Conservation (phyloP, 176 grass and related monocot genomes). For the Pontederia paniculata region DNA sequence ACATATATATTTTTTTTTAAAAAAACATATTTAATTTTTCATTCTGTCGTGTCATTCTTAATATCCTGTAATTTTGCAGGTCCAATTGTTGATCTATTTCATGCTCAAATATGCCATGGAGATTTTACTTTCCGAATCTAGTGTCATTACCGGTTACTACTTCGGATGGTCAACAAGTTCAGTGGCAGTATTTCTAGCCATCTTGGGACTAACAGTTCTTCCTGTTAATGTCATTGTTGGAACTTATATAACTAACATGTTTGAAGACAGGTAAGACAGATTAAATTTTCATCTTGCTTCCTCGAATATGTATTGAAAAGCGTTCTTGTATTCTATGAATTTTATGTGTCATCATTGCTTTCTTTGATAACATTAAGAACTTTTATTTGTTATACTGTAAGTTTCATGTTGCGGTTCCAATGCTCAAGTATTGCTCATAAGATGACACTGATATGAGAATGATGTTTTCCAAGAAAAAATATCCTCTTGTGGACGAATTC, state of each 20-base stretch:
- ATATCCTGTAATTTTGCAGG: constrained; percentile 26
- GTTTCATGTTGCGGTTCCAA: neutral
- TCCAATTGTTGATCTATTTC: constrained; percentile 89
- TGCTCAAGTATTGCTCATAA: too few species aligned
- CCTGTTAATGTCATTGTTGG: constrained; percentile 90
- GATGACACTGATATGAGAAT: too few species aligned
- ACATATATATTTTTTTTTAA: neutral
- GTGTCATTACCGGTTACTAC: constrained; percentile 80
- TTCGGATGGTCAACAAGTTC: constrained; percentile 80
- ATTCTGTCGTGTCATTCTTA: neutral
- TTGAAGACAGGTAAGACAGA: constrained; percentile 74
- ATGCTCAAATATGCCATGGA: constrained; percentile 98
- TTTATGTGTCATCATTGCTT: too few species aligned
- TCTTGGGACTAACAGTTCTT: constrained; percentile 82
- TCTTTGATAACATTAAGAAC: too few species aligned
- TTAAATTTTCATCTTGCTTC: too few species aligned
- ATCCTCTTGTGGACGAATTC: too few species aligned
- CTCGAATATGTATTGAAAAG: too few species aligned
- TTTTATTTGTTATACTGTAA: neutral
- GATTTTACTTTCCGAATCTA: constrained; percentile 87
- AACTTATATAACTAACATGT: constrained; percentile 93
- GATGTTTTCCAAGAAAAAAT: too few species aligned
- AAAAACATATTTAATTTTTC: neutral
- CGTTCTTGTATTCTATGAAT: too few species aligned
- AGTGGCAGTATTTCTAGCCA: constrained; percentile 83